phyloP scores from a whole-genome alignment of 306 rosid species.

The Cyclanthera cordifolia region DNA sequence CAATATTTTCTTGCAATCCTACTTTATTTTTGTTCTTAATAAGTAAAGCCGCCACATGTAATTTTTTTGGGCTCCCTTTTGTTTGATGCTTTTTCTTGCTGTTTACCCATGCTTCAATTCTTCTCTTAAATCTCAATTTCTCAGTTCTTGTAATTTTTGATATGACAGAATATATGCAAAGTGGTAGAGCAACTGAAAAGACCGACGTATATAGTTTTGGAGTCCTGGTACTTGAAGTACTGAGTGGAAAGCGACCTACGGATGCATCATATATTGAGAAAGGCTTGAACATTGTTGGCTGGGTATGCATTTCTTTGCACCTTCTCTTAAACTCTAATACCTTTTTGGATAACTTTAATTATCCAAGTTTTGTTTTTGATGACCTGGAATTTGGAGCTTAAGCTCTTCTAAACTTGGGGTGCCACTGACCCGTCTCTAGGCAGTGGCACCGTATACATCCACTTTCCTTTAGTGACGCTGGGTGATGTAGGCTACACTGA shows the following conservation, averaged over 20 bases:
- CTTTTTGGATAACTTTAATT: neutral
- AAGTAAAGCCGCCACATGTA: neutral
- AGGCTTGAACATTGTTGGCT: constrained; percentile 96
- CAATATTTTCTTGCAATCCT: neutral
- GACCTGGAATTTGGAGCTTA: too few species aligned
- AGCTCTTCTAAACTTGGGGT: too few species aligned
- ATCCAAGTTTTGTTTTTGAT: too few species aligned
- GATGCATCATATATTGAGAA: constrained; percentile 91
- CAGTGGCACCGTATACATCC: too few species aligned
- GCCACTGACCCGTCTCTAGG: too few species aligned
- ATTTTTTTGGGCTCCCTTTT: neutral
- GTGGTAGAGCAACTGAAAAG: constrained; percentile 99
- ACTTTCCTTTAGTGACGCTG: too few species aligned
- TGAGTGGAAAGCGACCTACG: constrained; percentile 91
- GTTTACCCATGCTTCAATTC: neutral
- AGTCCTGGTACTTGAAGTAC: constrained; percentile 79
- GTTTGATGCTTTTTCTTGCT: neutral
- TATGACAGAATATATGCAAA: constrained; percentile 92
- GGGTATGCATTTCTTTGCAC: constrained; percentile 49
- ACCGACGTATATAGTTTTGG: constrained; percentile 93
- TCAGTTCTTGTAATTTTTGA: neutral
- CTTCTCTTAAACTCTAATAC: neutral
- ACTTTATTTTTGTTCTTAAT: neutral
- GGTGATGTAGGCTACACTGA: too few species aligned
- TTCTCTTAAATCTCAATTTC: neutral